Conservation (phyloP, 208 protist species). For the Leishmania major region DNA sequence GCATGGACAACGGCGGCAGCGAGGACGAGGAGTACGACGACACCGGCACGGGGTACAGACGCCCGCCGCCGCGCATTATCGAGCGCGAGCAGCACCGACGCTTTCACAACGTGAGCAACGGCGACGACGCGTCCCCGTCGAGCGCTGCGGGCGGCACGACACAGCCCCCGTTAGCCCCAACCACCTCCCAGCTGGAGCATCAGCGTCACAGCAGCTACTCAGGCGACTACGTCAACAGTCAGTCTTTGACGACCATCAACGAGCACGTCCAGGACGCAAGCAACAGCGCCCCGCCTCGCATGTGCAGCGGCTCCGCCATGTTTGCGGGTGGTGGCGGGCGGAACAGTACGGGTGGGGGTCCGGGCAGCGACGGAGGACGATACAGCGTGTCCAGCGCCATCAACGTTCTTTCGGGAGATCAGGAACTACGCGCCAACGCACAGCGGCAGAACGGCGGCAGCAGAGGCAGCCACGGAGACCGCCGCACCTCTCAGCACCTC, state of each 20-base stretch:
- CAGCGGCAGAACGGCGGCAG: conserved; percentile 5
- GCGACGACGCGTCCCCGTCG: conserved; percentile 18
- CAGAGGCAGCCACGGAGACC: not conserved
- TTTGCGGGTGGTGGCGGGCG: not conserved
- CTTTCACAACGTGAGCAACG: conserved; percentile 13
- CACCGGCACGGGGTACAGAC: conserved; percentile 11
- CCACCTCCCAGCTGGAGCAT: conserved; percentile 9
- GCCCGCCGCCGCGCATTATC: conserved; percentile 77
- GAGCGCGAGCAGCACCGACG: conserved; percentile 86
- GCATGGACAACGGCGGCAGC: conserved; percentile 20
- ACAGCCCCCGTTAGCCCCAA: conserved; percentile 1
- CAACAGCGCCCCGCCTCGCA: not conserved
- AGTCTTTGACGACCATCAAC: not conserved
- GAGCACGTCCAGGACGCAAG: not conserved
- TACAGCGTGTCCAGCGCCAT: conserved; percentile 37
- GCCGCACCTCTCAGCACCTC: conserved; percentile 7
- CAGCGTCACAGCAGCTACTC: conserved; percentile 17
- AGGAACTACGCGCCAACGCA: conserved; percentile 37
- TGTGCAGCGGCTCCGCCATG: not conserved
- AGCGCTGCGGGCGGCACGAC: not conserved
- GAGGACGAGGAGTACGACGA: conserved; percentile 24
- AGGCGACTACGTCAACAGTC: not conserved
- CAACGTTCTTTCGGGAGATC: conserved; percentile 44
- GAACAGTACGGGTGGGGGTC: conserved; percentile 7
- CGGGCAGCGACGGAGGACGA: conserved; percentile 21